Evolutionary conservation across 805 yeast genomes (phyloP).

Genomic region (Candida tallmaniae): DNA sequence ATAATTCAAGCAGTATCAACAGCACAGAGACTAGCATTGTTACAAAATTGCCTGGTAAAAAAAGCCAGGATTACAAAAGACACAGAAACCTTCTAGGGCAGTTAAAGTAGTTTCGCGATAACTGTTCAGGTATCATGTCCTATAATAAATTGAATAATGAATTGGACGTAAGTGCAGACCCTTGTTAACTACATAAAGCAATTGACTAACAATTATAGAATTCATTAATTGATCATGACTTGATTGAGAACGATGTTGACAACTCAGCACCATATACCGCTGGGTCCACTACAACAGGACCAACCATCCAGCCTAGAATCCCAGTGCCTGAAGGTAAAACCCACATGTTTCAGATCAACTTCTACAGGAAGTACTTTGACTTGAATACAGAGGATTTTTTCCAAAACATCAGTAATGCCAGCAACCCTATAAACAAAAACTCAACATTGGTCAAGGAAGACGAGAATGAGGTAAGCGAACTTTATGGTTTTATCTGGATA

Average conservation of each 20-base stretch:
- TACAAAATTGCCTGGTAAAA: too few species aligned
- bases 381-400: constrained; percentile 62
- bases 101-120: too few species aligned
- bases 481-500: constrained; percentile 90
- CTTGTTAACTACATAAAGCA: too few species aligned
- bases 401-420: constrained; percentile 46
- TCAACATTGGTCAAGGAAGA: constrained; percentile 6
- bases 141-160: too few species aligned
- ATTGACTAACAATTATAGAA: too few species aligned
- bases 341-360: constrained; percentile 52
- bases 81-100: too few species aligned
- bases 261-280: not conserved
- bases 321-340: constrained; percentile 15
- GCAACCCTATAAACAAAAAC: constrained; percentile 45
- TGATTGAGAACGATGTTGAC: constrained; percentile 8
- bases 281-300: not conserved
- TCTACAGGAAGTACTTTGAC: constrained; percentile 65
- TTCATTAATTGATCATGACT: constrained; percentile 10
- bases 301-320: constrained; percentile 21
- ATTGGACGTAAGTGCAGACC: too few species aligned
- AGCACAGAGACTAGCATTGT: too few species aligned
- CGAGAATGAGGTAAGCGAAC: constrained; percentile 47
- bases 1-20: too few species aligned
- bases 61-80: too few species aligned
- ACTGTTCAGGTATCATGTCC: too few species aligned